These are phyloP conservation scores for Cercospora zeina DNA, from an alignment of 2,329 filamentous ascomycete species.

Conservation along the genomic window DNA sequence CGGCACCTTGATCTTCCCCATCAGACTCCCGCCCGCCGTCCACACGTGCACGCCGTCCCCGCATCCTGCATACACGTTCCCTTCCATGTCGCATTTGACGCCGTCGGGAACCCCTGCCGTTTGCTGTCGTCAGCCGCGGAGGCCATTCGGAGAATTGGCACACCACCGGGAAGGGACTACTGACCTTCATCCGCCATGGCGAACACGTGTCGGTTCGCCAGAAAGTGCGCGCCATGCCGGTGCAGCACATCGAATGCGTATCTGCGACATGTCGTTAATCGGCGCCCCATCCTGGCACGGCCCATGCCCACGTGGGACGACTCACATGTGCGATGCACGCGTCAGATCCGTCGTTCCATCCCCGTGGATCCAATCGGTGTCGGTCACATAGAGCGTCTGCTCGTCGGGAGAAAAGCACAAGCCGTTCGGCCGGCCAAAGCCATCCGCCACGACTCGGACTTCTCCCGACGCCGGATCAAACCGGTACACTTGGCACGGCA, in stretches of 20 bases:
- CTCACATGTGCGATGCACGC: slow-evolving; percentile 53
- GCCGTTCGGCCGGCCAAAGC: slow-evolving; percentile 58
- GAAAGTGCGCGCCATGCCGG: slow-evolving; percentile 31
- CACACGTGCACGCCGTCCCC: slow-evolving; percentile 59
- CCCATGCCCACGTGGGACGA: slow-evolving; percentile 14
- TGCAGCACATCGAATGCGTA: slow-evolving; percentile 39
- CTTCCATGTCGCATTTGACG: slow-evolving; percentile 54
- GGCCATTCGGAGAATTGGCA: neutral
- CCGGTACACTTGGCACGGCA: slow-evolving; percentile 58
- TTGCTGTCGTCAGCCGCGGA: no score
- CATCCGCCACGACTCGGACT: slow-evolving; percentile 59
- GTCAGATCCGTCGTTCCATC: slow-evolving; percentile 49
- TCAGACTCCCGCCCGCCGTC: slow-evolving; percentile 51
- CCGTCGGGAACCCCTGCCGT: slow-evolving; percentile 60
- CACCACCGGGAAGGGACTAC: neutral
- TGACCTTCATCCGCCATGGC: slow-evolving; percentile 35
- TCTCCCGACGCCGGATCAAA: slow-evolving; percentile 54
- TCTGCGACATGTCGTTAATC: slow-evolving; percentile 5
- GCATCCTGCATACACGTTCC: slow-evolving; percentile 59
- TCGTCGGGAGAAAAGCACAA: slow-evolving; percentile 59
- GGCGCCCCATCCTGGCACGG: neutral
- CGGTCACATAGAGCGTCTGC: slow-evolving; percentile 56
- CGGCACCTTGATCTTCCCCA: slow-evolving; percentile 60
- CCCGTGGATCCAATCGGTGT: slow-evolving; percentile 54
- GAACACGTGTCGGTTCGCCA: slow-evolving; percentile 35